Percentiles rank a stretch among this genome's conserved stretches.
phyloP scores from a whole-genome alignment of 352 stramenopile genomes.

The Globisporangium yorkense region DNA sequence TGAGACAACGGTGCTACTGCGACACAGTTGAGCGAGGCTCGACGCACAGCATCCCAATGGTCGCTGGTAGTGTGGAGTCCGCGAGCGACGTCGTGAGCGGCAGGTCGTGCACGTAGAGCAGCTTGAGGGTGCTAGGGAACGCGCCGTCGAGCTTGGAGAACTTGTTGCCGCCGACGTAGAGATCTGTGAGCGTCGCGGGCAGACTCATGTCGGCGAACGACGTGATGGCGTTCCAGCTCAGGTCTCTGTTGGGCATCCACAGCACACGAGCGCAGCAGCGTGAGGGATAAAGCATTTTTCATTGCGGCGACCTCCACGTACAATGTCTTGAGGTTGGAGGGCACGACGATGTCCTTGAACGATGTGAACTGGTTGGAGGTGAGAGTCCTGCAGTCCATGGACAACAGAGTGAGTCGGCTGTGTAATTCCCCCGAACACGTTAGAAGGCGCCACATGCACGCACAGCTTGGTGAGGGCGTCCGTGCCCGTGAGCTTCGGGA shows the following conservation, averaged over 20 bases:
- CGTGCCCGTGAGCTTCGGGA: slow-evolving; percentile 20
- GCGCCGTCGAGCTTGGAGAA: slow-evolving; percentile 51
- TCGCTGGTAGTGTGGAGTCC: slow-evolving; percentile 34
- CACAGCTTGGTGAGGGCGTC: slow-evolving; percentile 37
- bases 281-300: too few species aligned
- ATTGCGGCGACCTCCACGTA: slow-evolving; percentile 13
- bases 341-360: slow-evolving; percentile 36
- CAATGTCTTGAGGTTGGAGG: slow-evolving; percentile 30
- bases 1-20: not conserved
- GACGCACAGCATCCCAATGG: slow-evolving; percentile 33
- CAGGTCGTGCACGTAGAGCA: slow-evolving; percentile 71
- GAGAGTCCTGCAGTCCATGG: slow-evolving; percentile 27
- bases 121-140: slow-evolving; percentile 41
- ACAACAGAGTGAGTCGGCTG: not conserved
- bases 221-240: slow-evolving; percentile 64
- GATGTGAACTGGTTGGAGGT: slow-evolving; percentile 39
- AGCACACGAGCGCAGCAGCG: not conserved
- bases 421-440: not conserved
- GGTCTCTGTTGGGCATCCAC: slow-evolving; percentile 14
- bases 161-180: slow-evolving; percentile 62
- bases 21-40: not conserved
- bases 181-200: slow-evolving; percentile 34
- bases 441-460: slow-evolving; percentile 2
- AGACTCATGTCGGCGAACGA: slow-evolving; percentile 60
- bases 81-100: slow-evolving; percentile 30